Conservation (phyloP, 805 yeast genomes). For the Ogataea haglerorum region DNA sequence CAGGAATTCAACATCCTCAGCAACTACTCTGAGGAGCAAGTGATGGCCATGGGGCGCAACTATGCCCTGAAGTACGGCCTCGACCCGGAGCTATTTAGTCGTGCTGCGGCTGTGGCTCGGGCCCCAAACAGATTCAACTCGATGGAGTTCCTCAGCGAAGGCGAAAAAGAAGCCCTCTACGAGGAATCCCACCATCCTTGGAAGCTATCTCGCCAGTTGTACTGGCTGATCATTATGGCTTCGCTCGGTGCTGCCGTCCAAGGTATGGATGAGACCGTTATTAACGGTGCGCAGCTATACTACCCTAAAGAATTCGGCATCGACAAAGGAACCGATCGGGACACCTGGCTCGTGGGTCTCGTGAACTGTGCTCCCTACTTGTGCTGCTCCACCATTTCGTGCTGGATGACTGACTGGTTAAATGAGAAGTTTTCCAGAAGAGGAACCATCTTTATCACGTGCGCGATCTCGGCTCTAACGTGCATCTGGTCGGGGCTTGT, state of each 20-base stretch:
- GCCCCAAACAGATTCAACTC: constrained; percentile 54
- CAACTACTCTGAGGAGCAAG: constrained; percentile 59
- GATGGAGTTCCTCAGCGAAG: constrained; percentile 52
- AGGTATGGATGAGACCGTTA: constrained; percentile 77
- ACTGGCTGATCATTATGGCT: constrained; percentile 57
- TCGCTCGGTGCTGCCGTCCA: constrained; percentile 77
- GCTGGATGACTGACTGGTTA: constrained; percentile 62
- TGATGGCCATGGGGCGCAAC: constrained; percentile 65
- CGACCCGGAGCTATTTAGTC: constrained; percentile 57
- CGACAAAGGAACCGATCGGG: constrained; percentile 41
- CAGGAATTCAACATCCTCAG: constrained; percentile 45
- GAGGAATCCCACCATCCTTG: constrained; percentile 46
- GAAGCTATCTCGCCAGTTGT: constrained; percentile 43
- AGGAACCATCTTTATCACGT: constrained; percentile 63
- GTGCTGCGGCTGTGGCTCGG: constrained; percentile 67
- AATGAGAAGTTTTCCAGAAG: constrained; percentile 60
- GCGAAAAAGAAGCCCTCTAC: constrained; percentile 50
- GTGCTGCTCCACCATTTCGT: constrained; percentile 55
- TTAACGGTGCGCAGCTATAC: constrained; percentile 66
- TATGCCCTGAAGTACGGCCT: constrained; percentile 57
- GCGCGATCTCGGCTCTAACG: constrained; percentile 54
- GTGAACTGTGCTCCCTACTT: constrained; percentile 70
- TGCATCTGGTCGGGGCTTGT: constrained; percentile 69
- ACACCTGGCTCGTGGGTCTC: constrained; percentile 58
- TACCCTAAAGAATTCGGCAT: constrained; percentile 57